phyloP scores from a whole-genome alignment of 2,329 filamentous ascomycete genomes.

The Aspergillus pseudotamarii region DNA sequence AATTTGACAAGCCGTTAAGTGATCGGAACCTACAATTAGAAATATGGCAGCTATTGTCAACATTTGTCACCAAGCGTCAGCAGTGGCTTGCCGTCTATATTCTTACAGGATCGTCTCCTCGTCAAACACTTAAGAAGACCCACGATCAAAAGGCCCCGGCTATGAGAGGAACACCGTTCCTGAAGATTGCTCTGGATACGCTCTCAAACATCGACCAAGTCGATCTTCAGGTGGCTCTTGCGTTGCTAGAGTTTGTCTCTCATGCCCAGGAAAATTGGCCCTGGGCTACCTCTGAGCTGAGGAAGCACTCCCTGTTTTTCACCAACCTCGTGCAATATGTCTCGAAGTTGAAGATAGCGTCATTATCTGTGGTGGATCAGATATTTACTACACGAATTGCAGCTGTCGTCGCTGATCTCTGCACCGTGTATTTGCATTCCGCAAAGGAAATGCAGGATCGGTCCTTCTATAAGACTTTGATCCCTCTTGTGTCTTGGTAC shows the following conservation, averaged over 20 bases:
- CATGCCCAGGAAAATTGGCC: conserved; percentile 93
- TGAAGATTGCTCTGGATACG: conserved; percentile 72
- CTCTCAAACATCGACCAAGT: conserved; percentile 68
- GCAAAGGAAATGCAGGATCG: conserved; percentile 74
- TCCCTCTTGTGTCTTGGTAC: conserved; percentile 77
- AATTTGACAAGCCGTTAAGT: conserved; percentile 74
- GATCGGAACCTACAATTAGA: conserved; percentile 65
- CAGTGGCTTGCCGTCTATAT: conserved; percentile 96
- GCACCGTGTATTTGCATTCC: conserved; percentile 88
- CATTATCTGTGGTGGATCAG: conserved; percentile 47
- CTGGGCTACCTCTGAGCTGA: conserved; percentile 82
- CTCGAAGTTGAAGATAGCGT: conserved; percentile 58
- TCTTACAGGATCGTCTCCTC: conserved; percentile 82
- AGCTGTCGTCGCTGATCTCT: conserved; percentile 80
- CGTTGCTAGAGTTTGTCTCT: conserved; percentile 83
- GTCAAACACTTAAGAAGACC: conserved; percentile 65
- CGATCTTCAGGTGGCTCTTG: conserved; percentile 66
- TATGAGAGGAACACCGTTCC: conserved; percentile 64
- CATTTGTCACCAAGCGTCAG: conserved; percentile 84
- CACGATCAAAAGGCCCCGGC: conserved; percentile 53
- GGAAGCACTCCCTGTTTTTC: conserved; percentile 74
- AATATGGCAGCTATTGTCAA: conserved; percentile 84
- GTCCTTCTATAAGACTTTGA: conserved; percentile 69
- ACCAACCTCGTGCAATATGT: conserved; percentile 72
- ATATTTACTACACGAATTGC: conserved; percentile 71